A percentile compares a stretch with the other conserved stretches of the same genome.
Evolutionary conservation across 2,329 filamentous ascomycete genomes (phyloP).

Genomic region (Pseudovirgaria hyperparasitica): DNA sequence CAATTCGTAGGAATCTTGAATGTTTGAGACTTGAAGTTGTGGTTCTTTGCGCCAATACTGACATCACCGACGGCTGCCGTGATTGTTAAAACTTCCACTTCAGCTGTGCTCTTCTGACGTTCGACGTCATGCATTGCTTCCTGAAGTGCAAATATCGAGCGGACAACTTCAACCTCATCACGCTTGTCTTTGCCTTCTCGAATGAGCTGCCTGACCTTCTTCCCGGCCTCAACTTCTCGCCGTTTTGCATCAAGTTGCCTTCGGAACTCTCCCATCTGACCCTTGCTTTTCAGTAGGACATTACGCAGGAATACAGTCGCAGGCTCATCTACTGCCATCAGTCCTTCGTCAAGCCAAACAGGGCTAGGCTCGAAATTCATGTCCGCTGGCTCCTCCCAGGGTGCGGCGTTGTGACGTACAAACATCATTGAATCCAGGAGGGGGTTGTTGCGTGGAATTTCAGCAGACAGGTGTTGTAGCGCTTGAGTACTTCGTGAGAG

Average conservation of each 20-base stretch:
- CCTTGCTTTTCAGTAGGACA: slow-evolving; percentile 79
- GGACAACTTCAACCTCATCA: slow-evolving; percentile 76
- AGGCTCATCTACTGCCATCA: slow-evolving; percentile 73
- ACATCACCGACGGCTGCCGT: slow-evolving; percentile 85
- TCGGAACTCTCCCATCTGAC: slow-evolving; percentile 65
- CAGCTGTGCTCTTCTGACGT: slow-evolving; percentile 70
- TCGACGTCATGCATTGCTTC: slow-evolving; percentile 78
- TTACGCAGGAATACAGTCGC: slow-evolving; percentile 89
- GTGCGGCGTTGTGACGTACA: slow-evolving; percentile 73
- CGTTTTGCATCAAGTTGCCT: slow-evolving; percentile 76
- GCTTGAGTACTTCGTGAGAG: slow-evolving; percentile 61
- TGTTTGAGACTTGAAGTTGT: slow-evolving; percentile 97
- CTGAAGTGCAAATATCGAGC: slow-evolving; percentile 70
- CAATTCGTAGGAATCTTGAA: slow-evolving; percentile 99
- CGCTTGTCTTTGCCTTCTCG: slow-evolving; percentile 76
- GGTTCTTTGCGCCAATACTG: slow-evolving; percentile 81
- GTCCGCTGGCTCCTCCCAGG: slow-evolving; percentile 73
- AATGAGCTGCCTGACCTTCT: slow-evolving; percentile 60
- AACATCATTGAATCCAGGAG: slow-evolving; percentile 97
- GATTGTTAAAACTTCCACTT: slow-evolving; percentile 88
- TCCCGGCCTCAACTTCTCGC: slow-evolving; percentile 69
- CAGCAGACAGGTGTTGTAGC: slow-evolving; percentile 58
- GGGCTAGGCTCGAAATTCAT: slow-evolving; percentile 87
- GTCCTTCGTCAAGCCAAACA: slow-evolving; percentile 88
- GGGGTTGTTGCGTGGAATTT: slow-evolving; percentile 80